Conservation (phyloP, 1,139 yeast genomes). For the Barnettozyma hawaiiensis region DNA sequence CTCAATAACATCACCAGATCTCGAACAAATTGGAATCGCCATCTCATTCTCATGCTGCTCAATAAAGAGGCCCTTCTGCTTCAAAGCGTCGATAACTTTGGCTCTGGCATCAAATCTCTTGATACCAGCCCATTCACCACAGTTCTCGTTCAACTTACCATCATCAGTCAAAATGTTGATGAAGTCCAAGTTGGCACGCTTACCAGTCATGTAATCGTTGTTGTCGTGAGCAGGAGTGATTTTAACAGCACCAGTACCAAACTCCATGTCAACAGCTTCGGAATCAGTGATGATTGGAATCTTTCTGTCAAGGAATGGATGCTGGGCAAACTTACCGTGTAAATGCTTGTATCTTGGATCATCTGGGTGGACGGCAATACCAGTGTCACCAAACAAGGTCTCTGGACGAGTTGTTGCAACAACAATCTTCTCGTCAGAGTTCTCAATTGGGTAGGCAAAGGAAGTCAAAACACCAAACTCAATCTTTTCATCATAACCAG, state of each 20-base stretch:
- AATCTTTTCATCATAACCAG: slow-evolving; percentile 83
- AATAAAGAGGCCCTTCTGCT: slow-evolving; percentile 66
- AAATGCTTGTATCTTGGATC: slow-evolving; percentile 89
- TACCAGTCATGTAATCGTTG: slow-evolving; percentile 95
- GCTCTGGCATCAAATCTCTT: slow-evolving; percentile 94
- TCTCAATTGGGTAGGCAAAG: slow-evolving; percentile 85
- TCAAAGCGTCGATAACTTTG: slow-evolving; percentile 74
- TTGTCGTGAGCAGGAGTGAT: slow-evolving; percentile 98
- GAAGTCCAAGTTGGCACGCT: slow-evolving; percentile 84
- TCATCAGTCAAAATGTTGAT: slow-evolving; percentile 89
- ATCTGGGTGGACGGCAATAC: slow-evolving; percentile 93
- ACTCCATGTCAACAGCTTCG: slow-evolving; percentile 97
- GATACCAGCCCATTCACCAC: slow-evolving; percentile 90
- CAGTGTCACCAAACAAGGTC: slow-evolving; percentile 96
- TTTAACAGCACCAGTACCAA: slow-evolving; percentile 99
- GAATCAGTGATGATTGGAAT: slow-evolving; percentile 85
- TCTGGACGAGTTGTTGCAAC: slow-evolving; percentile 99
- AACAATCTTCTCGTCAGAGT: slow-evolving; percentile 78
- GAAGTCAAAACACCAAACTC: slow-evolving; percentile 96
- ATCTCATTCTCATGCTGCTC: slow-evolving; percentile 92
- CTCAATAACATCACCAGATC: slow-evolving; percentile 96
- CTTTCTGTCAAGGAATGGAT: slow-evolving; percentile 83
- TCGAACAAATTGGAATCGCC: slow-evolving; percentile 89
- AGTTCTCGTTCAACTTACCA: slow-evolving; percentile 83
- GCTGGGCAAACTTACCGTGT: slow-evolving; percentile 88